These are phyloP conservation scores for Chlorella vulgaris DNA, from an alignment of 139 green algal species.

Conservation along the genomic window DNA sequence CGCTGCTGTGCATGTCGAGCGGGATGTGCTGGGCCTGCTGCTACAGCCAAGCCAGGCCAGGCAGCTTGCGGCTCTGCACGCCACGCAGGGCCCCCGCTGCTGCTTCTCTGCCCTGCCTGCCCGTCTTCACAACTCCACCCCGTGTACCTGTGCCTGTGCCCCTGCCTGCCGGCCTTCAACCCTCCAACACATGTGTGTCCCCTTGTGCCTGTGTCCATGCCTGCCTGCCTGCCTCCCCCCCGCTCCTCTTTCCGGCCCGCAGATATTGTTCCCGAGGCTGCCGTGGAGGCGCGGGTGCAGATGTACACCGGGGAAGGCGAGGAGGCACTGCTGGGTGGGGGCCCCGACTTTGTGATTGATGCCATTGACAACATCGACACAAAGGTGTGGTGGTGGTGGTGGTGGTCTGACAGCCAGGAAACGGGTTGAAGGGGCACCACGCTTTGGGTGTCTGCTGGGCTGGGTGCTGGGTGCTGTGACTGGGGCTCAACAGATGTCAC, in stretches of 20 bases:
- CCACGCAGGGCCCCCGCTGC: too few species aligned
- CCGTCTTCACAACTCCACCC: background rate
- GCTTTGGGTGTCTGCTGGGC: background rate
- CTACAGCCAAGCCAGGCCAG: background rate
- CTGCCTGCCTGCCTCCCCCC: background rate
- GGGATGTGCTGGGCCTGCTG: background rate
- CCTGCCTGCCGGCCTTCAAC: background rate
- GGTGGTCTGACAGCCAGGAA: background rate
- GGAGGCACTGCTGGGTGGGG: conserved; percentile 80
- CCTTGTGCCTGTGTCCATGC: background rate
- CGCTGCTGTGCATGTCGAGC: background rate
- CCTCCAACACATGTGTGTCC: background rate
- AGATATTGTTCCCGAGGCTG: conserved; percentile 90
- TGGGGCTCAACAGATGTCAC: background rate
- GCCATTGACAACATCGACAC: conserved; percentile 99
- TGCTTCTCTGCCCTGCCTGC: too few species aligned
- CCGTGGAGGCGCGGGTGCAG: conserved; percentile 58
- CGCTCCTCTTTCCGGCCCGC: background rate
- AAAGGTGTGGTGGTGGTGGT: conserved; percentile 72
- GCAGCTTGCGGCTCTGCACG: too few species aligned
- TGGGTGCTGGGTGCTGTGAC: background rate
- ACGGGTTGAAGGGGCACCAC: too few species aligned
- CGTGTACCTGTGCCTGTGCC: background rate
- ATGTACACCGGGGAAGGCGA: conserved; percentile 86
- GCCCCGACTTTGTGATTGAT: conserved; percentile 93